A percentile compares a stretch with the other conserved stretches of the same genome.
These are phyloP conservation scores for Corchorus capsularis DNA, from an alignment of 345 rosid species.

Conservation along the genomic window DNA sequence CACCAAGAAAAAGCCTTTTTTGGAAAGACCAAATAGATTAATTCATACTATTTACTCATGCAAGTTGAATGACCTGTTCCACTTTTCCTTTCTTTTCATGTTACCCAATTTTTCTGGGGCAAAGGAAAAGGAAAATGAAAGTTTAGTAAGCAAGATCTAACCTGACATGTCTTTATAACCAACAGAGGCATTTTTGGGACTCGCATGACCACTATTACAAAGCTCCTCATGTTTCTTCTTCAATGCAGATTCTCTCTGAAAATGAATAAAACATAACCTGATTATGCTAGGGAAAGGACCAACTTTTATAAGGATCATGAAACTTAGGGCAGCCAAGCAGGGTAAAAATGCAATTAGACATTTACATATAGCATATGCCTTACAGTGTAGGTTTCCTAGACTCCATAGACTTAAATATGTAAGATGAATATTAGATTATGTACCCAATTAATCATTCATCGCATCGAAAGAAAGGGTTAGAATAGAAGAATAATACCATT, in stretches of 20 bases:
- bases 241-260: slow-evolving; percentile 85
- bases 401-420: neutral
- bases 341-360: neutral
- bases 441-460: neutral
- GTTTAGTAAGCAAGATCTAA: slow-evolving; percentile 34
- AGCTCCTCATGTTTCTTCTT: slow-evolving; percentile 69
- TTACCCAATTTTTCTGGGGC: neutral
- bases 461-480: neutral
- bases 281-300: neutral
- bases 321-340: neutral
- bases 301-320: neutral
- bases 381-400: neutral
- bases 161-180: slow-evolving; percentile 51
- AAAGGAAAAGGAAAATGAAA: neutral
- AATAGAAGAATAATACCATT: slow-evolving; percentile 45
- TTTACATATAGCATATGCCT: neutral
- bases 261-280: neutral
- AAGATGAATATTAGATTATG: neutral
- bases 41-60: slow-evolving; percentile 2
- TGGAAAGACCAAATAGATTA: neutral
- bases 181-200: slow-evolving; percentile 31
- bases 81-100: neutral
- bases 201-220: slow-evolving; percentile 28
- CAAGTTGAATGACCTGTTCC: neutral
- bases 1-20: neutral